Conservation (phyloP, 768 basidiomycete species). For the Trametes maxima region DNA sequence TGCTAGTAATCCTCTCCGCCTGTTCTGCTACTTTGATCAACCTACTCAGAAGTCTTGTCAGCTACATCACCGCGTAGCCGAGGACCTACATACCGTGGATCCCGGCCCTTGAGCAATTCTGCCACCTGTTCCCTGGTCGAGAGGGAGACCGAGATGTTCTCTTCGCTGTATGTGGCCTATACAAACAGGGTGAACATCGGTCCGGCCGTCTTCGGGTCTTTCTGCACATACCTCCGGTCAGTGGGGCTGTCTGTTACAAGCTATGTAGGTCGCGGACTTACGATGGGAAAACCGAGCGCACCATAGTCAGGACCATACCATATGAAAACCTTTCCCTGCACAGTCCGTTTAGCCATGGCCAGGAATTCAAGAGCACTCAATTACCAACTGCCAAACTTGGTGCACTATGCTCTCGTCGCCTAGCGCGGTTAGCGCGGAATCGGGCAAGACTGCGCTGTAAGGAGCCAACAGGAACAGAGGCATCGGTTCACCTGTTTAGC, state of each 20-base stretch:
- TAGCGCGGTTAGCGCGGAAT: conserved; percentile 3
- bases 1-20: conserved; percentile 3
- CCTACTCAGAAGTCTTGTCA: conserved; percentile 1
- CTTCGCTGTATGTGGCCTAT: background rate
- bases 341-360: background rate
- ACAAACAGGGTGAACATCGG: conserved; percentile 11
- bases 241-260: background rate
- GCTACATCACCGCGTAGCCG: background rate
- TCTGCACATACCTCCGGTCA: background rate
- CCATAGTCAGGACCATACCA: conserved; percentile 19
- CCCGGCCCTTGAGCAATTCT: conserved; percentile 14
- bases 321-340: conserved; percentile 18
- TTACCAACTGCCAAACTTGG: conserved; percentile 13
- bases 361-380: background rate
- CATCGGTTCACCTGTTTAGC: background rate
- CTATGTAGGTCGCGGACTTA: background rate
- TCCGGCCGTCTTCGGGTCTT: conserved; percentile 6
- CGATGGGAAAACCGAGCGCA: conserved; percentile 21
- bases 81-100: conserved; percentile 20
- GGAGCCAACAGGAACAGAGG: too few relatives aligned
- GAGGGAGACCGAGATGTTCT: background rate
- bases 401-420: conserved; percentile 14
- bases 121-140: conserved; percentile 8
- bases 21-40: conserved; percentile 22
- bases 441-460: conserved; percentile 19